Conservation (phyloP, 306 rosid species). For the Citrullus mucosospermus region DNA sequence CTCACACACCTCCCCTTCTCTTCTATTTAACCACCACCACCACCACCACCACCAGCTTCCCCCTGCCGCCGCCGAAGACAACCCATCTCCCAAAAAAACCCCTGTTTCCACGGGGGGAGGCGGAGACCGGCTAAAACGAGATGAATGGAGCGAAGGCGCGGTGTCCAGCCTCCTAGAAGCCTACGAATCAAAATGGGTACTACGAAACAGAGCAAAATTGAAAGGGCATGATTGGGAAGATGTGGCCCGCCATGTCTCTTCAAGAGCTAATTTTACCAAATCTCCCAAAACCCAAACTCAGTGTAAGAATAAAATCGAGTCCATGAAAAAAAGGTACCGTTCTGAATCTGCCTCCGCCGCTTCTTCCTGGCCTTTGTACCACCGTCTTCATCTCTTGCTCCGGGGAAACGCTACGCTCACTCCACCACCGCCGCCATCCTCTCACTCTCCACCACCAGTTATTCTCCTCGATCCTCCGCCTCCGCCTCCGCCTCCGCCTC, state of each 20-base stretch:
- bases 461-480: constrained; percentile 34
- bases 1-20: constrained; percentile 34
- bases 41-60: constrained; percentile 2
- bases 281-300: constrained; percentile 81
- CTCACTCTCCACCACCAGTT: constrained; percentile 17
- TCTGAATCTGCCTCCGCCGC: constrained; percentile 51
- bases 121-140: constrained; percentile 53
- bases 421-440: constrained; percentile 11
- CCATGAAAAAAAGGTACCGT: constrained; percentile 89
- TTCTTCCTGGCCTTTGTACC: constrained; percentile 76
- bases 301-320: constrained; percentile 98
- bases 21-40: constrained; percentile 22
- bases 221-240: constrained; percentile 98
- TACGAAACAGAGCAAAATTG: constrained; percentile 82
- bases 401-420: constrained; percentile 30
- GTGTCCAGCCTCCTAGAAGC: constrained; percentile 80
- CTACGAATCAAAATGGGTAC: constrained; percentile 74
- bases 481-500: neutral
- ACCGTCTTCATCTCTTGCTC: constrained; percentile 60
- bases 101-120: constrained; percentile 10
- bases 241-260: constrained; percentile 57
- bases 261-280: constrained; percentile 44
- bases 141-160: constrained; percentile 99
- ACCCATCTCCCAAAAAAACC: constrained; percentile 45
- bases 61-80: constrained; percentile 2